Evolutionary conservation across 2,329 filamentous ascomycete species (phyloP), one percentile per base, ranked within the genome.

Genomic region (Coccinonectria pachysandricola): DNA sequence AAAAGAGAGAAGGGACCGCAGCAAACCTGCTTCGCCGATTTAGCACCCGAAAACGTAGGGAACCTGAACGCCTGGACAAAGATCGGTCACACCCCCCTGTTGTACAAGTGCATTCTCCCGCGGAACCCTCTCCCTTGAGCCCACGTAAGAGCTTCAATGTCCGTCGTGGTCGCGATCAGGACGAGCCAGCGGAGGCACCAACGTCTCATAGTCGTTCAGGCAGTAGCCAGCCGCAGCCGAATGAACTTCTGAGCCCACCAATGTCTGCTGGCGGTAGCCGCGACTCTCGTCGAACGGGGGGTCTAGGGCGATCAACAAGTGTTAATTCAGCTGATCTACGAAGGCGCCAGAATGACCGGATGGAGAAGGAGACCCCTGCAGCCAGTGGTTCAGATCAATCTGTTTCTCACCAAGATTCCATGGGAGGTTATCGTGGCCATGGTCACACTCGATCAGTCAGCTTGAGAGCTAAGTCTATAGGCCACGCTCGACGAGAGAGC

Each of bases 81-180:
- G 74, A 73, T 36, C 70, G 75, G 8, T 78, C 79, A 19, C 75
- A 79, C 24, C 82, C 84, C 21, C 77, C 80, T 21, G 56, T 69
- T 21, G 70, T 93, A 18, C 82, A 81, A 28, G 75, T 91, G n/a
- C 84, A 88, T 42, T 75, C 79, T 9, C 81, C 84, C 7, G 60
- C 71, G 30, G 83, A 88, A 31, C 54, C 64, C 15, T 45, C 52
- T 1, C 66, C 73, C 3, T 62, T 67, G 11, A 67, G 73, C 0
- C 75, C 83, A 3, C 71, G 82, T 27, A 92, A 92, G 56, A 93
- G 86, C 52, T 93, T 95, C 52, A 93, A 85, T 49, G 82, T 95
- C 38, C 75, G 68, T 20, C 64, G 65, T 13, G 60, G 64, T 15
- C 60, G 72, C 17, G 68, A 73, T 11, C 57, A 59, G 10, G 68